These are phyloP conservation scores for Phaeosphaeria sp. DNA, from an alignment of 2,329 filamentous ascomycete genomes.

Conservation along the genomic window DNA sequence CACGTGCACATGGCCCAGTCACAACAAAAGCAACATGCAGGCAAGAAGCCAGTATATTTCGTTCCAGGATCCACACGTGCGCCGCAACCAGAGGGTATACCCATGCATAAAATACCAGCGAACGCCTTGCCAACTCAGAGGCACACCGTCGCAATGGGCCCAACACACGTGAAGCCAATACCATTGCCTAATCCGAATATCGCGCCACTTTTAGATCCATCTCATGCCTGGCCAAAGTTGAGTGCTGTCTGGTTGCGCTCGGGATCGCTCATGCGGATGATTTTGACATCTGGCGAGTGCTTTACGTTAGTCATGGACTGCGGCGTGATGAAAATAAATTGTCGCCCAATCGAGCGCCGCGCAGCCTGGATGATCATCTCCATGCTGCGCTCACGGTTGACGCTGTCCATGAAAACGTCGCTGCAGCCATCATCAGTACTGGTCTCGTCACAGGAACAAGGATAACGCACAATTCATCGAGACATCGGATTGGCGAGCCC, in stretches of 20 bases:
- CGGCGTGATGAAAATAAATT: constrained; percentile 96
- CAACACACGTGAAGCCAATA: not conserved
- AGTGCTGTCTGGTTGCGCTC: constrained; percentile 58
- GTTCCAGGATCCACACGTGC: not conserved
- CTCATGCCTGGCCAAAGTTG: constrained; percentile 28
- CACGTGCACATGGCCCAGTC: not conserved
- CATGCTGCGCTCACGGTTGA: constrained; percentile 92
- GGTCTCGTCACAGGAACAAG: constrained; percentile 2
- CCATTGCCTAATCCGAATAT: not conserved
- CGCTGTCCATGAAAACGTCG: constrained; percentile 98
- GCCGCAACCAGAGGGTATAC: constrained; percentile 26
- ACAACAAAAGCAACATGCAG: not conserved
- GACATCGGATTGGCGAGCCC: constrained; percentile 90
- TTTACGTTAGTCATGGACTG: constrained; percentile 70
- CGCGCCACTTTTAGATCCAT: not conserved
- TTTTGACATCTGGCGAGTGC: constrained; percentile 71
- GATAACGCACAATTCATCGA: constrained; percentile 80
- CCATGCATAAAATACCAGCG: constrained; percentile 9
- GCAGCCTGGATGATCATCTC: constrained; percentile 91
- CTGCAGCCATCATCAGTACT: constrained; percentile 41
- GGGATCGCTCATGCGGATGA: constrained; percentile 70
- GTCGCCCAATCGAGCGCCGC: constrained; percentile 82
- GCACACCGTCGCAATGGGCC: not conserved
- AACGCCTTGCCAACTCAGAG: not conserved
- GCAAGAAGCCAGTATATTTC: not conserved